Evolutionary conservation across 2,329 filamentous ascomycete species (phyloP).

Genomic region (Alternaria angustiovoidea): DNA sequence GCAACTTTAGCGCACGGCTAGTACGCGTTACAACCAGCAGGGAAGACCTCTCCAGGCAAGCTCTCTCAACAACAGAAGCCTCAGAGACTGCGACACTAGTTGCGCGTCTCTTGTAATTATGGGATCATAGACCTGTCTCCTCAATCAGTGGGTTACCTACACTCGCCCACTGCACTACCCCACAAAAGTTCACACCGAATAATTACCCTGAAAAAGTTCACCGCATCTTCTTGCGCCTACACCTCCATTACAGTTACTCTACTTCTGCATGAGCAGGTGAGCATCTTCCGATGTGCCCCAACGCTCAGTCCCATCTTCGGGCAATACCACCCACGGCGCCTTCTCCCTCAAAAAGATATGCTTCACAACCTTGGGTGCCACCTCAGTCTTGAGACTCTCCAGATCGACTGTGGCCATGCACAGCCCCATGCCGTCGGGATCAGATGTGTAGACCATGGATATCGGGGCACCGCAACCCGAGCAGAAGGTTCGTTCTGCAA

Average conservation of each 20-base stretch:
- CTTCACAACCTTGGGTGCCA: conserved; percentile 36
- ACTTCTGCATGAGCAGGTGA: conserved; percentile 18
- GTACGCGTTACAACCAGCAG: conserved; percentile 1
- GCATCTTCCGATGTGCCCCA: conserved; percentile 31
- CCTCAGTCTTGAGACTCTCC: conserved; percentile 44
- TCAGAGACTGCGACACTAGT: background rate
- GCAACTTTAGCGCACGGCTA: conserved; percentile 2
- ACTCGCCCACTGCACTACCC: background rate
- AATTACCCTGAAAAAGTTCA: conserved; percentile 1
- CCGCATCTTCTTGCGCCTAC: conserved; percentile 5
- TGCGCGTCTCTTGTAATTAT: background rate
- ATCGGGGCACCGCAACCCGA: conserved; percentile 57
- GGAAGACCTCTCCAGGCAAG: background rate
- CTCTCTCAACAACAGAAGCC: background rate
- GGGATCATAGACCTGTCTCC: background rate
- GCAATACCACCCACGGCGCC: conserved; percentile 40
- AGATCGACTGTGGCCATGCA: conserved; percentile 55
- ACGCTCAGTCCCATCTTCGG: conserved; percentile 41
- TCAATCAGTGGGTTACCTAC: background rate
- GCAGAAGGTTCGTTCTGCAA: conserved; percentile 57
- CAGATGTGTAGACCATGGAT: conserved; percentile 53
- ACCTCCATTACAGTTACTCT: background rate
- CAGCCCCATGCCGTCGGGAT: conserved; percentile 44
- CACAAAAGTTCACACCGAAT: conserved; percentile 7
- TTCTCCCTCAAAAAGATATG: conserved; percentile 59